Conservation (phyloP, 495 filamentous ascomycete genomes). For the Penicillium paradoxum region DNA sequence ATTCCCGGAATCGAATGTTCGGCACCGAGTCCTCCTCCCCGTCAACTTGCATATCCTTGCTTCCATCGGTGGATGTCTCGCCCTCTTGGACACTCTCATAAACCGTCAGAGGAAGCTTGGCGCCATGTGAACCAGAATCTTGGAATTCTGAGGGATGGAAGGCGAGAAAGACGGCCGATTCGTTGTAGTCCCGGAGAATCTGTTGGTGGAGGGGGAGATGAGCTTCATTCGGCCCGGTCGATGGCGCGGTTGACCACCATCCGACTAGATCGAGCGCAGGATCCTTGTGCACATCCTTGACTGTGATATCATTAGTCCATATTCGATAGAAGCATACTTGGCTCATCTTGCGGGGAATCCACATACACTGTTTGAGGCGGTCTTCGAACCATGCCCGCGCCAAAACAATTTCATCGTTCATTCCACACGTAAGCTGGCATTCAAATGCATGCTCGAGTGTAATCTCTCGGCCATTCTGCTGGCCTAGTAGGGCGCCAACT, state of each 20-base stretch:
- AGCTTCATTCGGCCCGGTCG: conserved; percentile 59
- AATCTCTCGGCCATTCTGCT: conserved; percentile 84
- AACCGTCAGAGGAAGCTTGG: conserved; percentile 81
- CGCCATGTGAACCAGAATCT: conserved; percentile 49
- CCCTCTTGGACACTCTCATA: conserved; percentile 82
- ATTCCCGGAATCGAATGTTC: conserved; percentile 70
- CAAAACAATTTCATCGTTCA: conserved; percentile 49
- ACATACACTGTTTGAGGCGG: conserved; percentile 78
- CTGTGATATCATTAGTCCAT: conserved; percentile 36
- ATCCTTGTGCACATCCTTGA: conserved; percentile 82
- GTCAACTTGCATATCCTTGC: conserved; percentile 70
- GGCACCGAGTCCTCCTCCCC: conserved; percentile 54
- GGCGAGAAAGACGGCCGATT: conserved; percentile 79
- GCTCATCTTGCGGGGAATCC: neutral
- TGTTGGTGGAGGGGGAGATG: conserved; percentile 73
- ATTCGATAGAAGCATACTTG: neutral
- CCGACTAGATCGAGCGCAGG: conserved; percentile 84
- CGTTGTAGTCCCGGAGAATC: conserved; percentile 68
- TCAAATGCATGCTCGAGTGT: conserved; percentile 93
- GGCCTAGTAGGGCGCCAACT: conserved; percentile 80
- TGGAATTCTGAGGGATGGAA: conserved; percentile 66
- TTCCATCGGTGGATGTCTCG: conserved; percentile 49
- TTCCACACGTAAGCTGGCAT: conserved; percentile 48
- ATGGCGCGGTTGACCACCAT: conserved; percentile 84
- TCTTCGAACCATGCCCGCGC: conserved; percentile 70